A percentile compares a stretch with the other conserved stretches of the same genome.
Evolutionary conservation across 2,329 filamentous ascomycete species (phyloP).

Genomic region (Fusarium burgessii): DNA sequence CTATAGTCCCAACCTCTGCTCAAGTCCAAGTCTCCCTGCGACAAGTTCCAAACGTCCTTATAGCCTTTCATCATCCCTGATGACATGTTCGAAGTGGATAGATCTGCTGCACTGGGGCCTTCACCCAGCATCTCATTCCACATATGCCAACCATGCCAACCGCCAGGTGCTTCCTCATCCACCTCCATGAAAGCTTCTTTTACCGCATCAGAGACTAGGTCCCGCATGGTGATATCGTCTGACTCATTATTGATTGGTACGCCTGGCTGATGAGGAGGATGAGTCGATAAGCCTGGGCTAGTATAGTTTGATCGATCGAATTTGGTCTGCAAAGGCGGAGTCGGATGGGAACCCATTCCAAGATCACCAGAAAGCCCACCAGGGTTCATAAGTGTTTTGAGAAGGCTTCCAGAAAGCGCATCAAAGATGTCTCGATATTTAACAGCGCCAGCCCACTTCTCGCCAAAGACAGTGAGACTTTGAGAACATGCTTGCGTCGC

Average conservation of each 20-base stretch:
- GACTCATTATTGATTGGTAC: too few species aligned
- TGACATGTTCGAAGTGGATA: fast-evolving
- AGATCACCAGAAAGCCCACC: background rate
- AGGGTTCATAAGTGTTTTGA: background rate
- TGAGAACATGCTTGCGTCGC: background rate
- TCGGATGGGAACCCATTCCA: background rate
- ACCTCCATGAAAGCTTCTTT: background rate
- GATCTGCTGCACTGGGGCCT: background rate
- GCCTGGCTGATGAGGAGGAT: background rate
- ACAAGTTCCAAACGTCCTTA: background rate
- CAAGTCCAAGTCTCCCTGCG: background rate
- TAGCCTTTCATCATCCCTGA: background rate
- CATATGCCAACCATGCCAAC: background rate
- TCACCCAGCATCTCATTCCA: background rate
- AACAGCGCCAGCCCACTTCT: background rate
- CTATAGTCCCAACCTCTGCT: background rate
- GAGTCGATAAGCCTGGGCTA: background rate
- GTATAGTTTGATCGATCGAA: background rate
- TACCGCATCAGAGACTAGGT: background rate
- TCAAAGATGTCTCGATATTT: background rate
- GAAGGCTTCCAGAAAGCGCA: background rate
- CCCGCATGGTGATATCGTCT: background rate
- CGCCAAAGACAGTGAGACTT: background rate
- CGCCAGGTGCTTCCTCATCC: background rate
- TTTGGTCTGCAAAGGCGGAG: background rate